phyloP scores from a whole-genome alignment of 148 eudicot species.

The Tetragonia tetragonoides region DNA sequence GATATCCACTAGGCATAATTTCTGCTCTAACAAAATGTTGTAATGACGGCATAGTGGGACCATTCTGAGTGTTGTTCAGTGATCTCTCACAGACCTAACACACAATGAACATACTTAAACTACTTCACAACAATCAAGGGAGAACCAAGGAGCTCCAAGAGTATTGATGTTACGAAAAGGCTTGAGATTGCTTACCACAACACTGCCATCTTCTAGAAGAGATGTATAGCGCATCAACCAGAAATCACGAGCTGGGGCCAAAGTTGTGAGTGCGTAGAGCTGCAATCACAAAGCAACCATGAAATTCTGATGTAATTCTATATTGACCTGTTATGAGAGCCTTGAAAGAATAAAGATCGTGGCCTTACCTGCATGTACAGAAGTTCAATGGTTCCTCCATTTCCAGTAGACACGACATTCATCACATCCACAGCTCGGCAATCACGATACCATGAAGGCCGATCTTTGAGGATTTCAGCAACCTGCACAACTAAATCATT shows the following conservation, averaged over 20 bases:
- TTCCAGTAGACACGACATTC: conserved; percentile 41
- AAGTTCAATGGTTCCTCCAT: conserved; percentile 45
- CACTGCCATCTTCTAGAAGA: conserved; percentile 81
- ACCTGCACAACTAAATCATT: conserved; percentile 19
- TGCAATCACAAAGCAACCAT: conserved; percentile 23
- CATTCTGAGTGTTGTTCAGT: conserved; percentile 84
- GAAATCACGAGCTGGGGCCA: conserved; percentile 94
- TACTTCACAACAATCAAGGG: background rate
- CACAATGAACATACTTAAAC: background rate
- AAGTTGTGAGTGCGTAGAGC: conserved; percentile 89
- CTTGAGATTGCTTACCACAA: conserved; percentile 58
- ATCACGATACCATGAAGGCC: conserved; percentile 49
- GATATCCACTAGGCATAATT: conserved; percentile 79
- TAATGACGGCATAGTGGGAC: conserved; percentile 82
- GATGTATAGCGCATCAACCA: conserved; percentile 86
- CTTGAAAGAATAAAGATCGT: background rate
- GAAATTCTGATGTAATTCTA: conserved; percentile 6
- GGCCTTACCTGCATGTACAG: conserved; percentile 40
- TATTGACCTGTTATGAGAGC: background rate
- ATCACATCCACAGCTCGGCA: conserved; percentile 47
- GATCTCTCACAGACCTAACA: conserved; percentile 83
- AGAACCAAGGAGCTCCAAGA: background rate
- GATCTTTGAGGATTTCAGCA: conserved; percentile 50
- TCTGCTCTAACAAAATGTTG: conserved; percentile 83
- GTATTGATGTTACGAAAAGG: background rate